Evolutionary conservation across 176 grass and related monocot genomes (phyloP), one percentile per base, ranked within the genome.

Genomic region (Aegilops speltoides): DNA sequence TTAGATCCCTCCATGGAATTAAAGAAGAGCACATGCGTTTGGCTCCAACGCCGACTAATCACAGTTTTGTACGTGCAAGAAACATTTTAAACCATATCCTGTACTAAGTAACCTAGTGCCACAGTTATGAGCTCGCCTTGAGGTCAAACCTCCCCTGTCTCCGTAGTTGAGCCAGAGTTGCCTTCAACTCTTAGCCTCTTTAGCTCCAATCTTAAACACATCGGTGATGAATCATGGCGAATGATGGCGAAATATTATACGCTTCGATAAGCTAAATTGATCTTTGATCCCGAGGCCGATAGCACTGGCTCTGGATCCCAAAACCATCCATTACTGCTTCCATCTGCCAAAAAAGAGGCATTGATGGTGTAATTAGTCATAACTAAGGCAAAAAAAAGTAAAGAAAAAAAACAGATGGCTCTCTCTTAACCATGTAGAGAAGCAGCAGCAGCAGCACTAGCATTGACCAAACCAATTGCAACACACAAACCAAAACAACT

Each of bases 241-340:
- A 81, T 93, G 83, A 66, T 93, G 86, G 83, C 40, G 48, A 83
- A 75, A 90, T 85, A 90, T 82, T 85, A 82, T 85, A 77, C 5
- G 11, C 64, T 79, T 9, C 1, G 60, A 29, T 80, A 69, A 62
- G 61, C 46, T n/a, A 13, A 88, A 84, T 62, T 69, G 79, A 91
- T 75, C 76, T 88, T 91, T 88, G 78, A 91, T 85, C 82, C 68
- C 80, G 82, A 89, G 84, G 84, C 29, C 78, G 87, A 88, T 83
- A 90, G 78, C 78, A 88, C 76, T 46, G 89, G 89, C 87, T 83
- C 94, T 87, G 65, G 87, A 93, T 93, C 89, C 89, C 85, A 93
- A 86, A 89, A 90, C 72, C 76, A 85, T 89, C 57, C 73, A 90
- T 87, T 85, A 85, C 81, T 70, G 68, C 85, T 56, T 90, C 81